Percentiles rank a stretch among this genome's conserved stretches.
Evolutionary conservation across 2,329 filamentous ascomycete species (phyloP).

Genomic region (Paracorniculantispora psalliotae): DNA sequence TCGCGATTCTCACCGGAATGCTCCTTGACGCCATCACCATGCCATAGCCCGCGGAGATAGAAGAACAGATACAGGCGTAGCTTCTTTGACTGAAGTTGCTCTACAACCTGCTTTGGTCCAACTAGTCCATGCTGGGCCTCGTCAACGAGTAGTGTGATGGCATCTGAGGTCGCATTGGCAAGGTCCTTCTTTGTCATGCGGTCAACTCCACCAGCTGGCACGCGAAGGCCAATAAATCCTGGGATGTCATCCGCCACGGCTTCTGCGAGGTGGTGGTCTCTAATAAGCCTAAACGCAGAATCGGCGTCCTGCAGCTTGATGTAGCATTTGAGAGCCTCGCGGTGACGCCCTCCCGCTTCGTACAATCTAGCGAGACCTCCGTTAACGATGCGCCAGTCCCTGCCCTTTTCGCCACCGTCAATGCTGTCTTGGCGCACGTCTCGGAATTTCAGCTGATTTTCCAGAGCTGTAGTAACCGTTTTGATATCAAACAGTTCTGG

Average conservation of each 20-base stretch:
- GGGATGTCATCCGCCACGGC: slow-evolving; percentile 86
- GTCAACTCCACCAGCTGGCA: slow-evolving; percentile 64
- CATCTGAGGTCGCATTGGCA: slow-evolving; percentile 74
- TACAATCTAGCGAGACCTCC: slow-evolving; percentile 81
- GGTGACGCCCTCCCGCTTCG: slow-evolving; percentile 71
- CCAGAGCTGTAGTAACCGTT: slow-evolving; percentile 70
- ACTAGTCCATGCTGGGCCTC: slow-evolving; percentile 89
- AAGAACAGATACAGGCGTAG: slow-evolving; percentile 80
- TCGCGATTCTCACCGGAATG: slow-evolving; percentile 50
- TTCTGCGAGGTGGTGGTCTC: slow-evolving; percentile 84
- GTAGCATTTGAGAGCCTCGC: slow-evolving; percentile 83
- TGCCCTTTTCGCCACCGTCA: slow-evolving; percentile 64
- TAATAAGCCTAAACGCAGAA: slow-evolving; percentile 78
- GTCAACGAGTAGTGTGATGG: slow-evolving; percentile 79
- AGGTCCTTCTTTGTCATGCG: slow-evolving; percentile 65
- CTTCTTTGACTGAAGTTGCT: slow-evolving; percentile 65
- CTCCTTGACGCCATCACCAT: slow-evolving; percentile 60
- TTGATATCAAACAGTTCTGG: slow-evolving; percentile 77
- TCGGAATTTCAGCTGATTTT: slow-evolving; percentile 73
- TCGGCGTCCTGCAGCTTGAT: slow-evolving; percentile 90
- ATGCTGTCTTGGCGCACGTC: slow-evolving; percentile 72
- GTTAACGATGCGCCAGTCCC: slow-evolving; percentile 87
- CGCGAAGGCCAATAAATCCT: slow-evolving; percentile 80
- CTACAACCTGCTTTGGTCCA: slow-evolving; percentile 68
- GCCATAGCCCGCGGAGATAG: slow-evolving; percentile 85